Conservation (phyloP, 768 basidiomycete species). For the Xerocomellus dryophilus region DNA sequence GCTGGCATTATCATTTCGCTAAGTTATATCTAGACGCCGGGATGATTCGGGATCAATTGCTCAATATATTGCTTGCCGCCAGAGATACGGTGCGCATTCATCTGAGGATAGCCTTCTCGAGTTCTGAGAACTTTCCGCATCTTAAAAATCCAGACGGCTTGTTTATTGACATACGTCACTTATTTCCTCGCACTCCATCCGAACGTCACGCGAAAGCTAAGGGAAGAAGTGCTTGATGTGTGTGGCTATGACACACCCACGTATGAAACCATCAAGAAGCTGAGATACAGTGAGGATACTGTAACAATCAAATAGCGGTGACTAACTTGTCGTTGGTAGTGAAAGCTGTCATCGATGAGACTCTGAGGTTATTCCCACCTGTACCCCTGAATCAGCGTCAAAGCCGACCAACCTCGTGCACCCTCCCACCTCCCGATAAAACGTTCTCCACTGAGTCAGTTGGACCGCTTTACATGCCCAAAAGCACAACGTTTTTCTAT, state of each 20-base stretch:
- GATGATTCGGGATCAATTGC: conserved; percentile 70
- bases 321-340: conserved; percentile 37
- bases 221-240: conserved; percentile 57
- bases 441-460: conserved; percentile 39
- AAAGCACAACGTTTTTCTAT: conserved; percentile 54
- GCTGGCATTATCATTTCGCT: conserved; percentile 1
- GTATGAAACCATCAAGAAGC: conserved; percentile 51
- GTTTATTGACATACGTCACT: conserved; percentile 62
- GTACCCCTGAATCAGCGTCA: conserved; percentile 72
- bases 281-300: conserved; percentile 59
- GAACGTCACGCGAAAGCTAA: conserved; percentile 48
- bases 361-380: conserved; percentile 73
- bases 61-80: conserved; percentile 74
- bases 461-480: conserved; percentile 57
- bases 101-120: background rate
- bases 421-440: conserved; percentile 50
- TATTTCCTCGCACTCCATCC: conserved; percentile 71
- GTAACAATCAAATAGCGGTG: background rate
- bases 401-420: conserved; percentile 45
- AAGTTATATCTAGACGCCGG: conserved; percentile 46
- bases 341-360: conserved; percentile 77
- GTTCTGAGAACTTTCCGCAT: background rate
- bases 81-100: conserved; percentile 63
- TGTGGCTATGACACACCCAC: conserved; percentile 53
- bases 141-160: conserved; percentile 51